A percentile compares a stretch with the other conserved stretches of the same genome.
These are phyloP conservation scores for Sugiyamaella smithiae DNA, from an alignment of 805 yeast genomes.

Conservation along the genomic window DNA sequence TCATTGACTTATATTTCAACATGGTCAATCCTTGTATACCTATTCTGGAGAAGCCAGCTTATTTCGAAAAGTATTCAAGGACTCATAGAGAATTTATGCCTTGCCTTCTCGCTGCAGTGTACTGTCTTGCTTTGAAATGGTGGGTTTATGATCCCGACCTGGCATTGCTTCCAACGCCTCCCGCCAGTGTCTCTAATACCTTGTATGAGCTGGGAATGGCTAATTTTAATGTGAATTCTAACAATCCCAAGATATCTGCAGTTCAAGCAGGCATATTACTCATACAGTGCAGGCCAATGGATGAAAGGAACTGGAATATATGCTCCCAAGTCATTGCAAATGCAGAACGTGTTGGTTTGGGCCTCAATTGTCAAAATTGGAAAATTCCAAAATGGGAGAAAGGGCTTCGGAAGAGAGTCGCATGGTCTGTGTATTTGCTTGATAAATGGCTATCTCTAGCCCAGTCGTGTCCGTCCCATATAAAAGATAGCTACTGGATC, in stretches of 20 bases:
- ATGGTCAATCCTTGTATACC: constrained; percentile 91
- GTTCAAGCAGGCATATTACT: constrained; percentile 85
- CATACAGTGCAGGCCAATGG: constrained; percentile 58
- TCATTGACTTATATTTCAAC: constrained; percentile 69
- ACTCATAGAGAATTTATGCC: constrained; percentile 92
- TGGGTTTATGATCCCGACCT: constrained; percentile 86
- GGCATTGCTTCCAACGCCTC: constrained; percentile 71
- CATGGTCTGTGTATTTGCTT: constrained; percentile 94
- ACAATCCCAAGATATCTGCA: constrained; percentile 85
- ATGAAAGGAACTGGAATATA: constrained; percentile 74
- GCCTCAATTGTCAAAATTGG: constrained; percentile 87
- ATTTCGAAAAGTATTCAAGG: constrained; percentile 83
- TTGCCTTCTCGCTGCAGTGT: constrained; percentile 86
- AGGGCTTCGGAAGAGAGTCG: constrained; percentile 78
- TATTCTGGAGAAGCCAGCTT: constrained; percentile 84
- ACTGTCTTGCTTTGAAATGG: constrained; percentile 85
- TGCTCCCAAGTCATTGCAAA: constrained; percentile 84
- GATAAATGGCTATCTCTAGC: constrained; percentile 86
- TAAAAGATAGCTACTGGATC: constrained; percentile 73
- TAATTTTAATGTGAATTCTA: constrained; percentile 67
- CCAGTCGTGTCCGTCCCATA: constrained; percentile 82
- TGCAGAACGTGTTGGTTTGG: constrained; percentile 87
- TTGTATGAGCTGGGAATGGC: constrained; percentile 65
- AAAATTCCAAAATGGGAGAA: constrained; percentile 93
- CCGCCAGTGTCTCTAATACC: constrained; percentile 50